Percentiles rank a stretch among this genome's conserved stretches.
Conservation (phyloP, 1,284 basidiomycete genomes). For the Microbotryum violaceum region DNA sequence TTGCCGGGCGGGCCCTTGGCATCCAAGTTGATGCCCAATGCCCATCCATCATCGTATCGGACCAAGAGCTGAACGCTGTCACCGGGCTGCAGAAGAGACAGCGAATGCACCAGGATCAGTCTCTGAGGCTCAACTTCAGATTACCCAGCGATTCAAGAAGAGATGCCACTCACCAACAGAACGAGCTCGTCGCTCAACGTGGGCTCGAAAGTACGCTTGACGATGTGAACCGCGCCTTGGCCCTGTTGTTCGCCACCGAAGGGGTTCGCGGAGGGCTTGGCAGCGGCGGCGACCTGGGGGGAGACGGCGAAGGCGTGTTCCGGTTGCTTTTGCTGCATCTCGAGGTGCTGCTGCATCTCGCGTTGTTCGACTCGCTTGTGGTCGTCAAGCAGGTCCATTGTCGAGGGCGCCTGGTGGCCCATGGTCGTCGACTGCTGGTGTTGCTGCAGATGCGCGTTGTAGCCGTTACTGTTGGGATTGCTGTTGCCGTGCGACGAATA, state of each 20-base stretch:
- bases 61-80: conserved; percentile 35
- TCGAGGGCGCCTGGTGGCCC: not conserved
- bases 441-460: not conserved
- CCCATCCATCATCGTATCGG: conserved; percentile 37
- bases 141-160: not conserved
- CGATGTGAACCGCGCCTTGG: conserved; percentile 33
- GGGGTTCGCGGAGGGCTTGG: conserved; percentile 11
- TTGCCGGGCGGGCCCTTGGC: conserved; percentile 13
- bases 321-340: conserved; percentile 7
- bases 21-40: conserved; percentile 31
- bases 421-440: not conserved
- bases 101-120: not conserved
- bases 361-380: conserved; percentile 23
- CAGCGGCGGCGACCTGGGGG: not conserved
- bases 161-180: conserved; percentile 20
- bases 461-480: not conserved
- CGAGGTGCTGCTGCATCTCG: conserved; percentile 23
- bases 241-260: conserved; percentile 32
- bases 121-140: no score
- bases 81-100: conserved; percentile 18
- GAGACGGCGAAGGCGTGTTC: not conserved
- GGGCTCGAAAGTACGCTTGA: conserved; percentile 35
- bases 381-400: not conserved
- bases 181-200: conserved; percentile 34
- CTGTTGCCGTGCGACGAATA: conserved; percentile 5